Evolutionary conservation across 148 eudicot genomes (phyloP).

Genomic region (Camellia sinensis): DNA sequence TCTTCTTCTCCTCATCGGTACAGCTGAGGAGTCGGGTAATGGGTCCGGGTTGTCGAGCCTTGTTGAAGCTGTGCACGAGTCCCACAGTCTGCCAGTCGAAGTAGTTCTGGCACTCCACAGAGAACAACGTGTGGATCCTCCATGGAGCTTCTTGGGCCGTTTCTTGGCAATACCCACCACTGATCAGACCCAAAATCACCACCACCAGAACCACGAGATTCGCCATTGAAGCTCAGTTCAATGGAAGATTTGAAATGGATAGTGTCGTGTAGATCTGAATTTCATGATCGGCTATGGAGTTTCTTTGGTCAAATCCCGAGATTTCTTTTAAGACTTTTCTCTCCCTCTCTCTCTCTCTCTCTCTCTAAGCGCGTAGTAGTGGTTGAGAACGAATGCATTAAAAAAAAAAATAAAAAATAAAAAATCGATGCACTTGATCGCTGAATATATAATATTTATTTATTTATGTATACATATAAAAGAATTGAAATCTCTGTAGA

Average conservation of each 20-base stretch:
- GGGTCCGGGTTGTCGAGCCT: constrained; percentile 85
- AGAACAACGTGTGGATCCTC: constrained; percentile 92
- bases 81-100: constrained; percentile 99
- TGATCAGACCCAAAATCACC: constrained; percentile 27
- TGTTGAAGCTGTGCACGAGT: constrained; percentile 74
- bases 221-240: constrained; percentile 32
- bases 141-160: constrained; percentile 37
- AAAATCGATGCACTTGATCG: neutral
- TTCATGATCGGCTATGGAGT: constrained; percentile 8
- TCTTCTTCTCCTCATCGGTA: constrained; percentile 73
- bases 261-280: constrained; percentile 23
- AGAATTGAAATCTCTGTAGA: neutral
- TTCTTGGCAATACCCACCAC: constrained; percentile 29
- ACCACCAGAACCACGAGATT: constrained; percentile 20
- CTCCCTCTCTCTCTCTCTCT: too few species aligned
- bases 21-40: constrained; percentile 93
- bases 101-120: constrained; percentile 92
- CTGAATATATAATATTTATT: neutral
- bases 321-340: neutral
- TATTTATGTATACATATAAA: neutral
- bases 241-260: constrained; percentile 18
- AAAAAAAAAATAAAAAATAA: neutral
- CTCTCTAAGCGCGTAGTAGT: neutral
- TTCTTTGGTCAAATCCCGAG: neutral
- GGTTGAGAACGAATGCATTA: neutral